Conservation (phyloP, 2,329 filamentous ascomycete species). For the Trichophaea hybrida region DNA sequence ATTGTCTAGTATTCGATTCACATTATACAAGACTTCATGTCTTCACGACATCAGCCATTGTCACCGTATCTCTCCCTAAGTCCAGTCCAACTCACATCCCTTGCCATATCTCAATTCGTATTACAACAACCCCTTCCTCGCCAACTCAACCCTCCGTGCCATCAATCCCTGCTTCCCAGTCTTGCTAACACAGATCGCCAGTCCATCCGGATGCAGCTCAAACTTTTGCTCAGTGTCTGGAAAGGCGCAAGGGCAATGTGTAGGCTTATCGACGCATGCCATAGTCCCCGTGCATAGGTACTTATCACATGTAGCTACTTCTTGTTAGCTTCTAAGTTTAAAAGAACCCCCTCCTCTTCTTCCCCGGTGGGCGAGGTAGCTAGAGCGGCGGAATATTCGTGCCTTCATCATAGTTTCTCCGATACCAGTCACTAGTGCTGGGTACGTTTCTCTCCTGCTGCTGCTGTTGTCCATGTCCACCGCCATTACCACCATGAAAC, state of each 20-base stretch:
- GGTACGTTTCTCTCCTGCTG: conserved; percentile 61
- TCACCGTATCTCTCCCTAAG: neutral
- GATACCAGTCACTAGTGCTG: conserved; percentile 72
- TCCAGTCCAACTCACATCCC: too few species aligned
- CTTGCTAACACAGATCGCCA: conserved; percentile 58
- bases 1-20: too few species aligned
- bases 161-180: conserved; percentile 48
- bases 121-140: conserved; percentile 61
- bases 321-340: conserved; percentile 27
- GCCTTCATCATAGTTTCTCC: conserved; percentile 54
- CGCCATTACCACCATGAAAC: conserved; percentile 51
- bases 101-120: neutral
- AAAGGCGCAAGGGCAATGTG: conserved; percentile 90
- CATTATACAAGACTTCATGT: too few species aligned
- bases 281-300: conserved; percentile 92
- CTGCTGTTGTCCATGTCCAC: conserved; percentile 37
- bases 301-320: conserved; percentile 66
- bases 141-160: conserved; percentile 61
- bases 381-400: conserved; percentile 25
- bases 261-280: conserved; percentile 87
- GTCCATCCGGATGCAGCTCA: conserved; percentile 51
- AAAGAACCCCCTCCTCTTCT: neutral
- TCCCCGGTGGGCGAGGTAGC: neutral
- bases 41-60: neutral
- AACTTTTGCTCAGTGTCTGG: conserved; percentile 63